Evolutionary conservation across 2,329 filamentous ascomycete genomes (phyloP).

Genomic region (Thelonectria discophora): DNA sequence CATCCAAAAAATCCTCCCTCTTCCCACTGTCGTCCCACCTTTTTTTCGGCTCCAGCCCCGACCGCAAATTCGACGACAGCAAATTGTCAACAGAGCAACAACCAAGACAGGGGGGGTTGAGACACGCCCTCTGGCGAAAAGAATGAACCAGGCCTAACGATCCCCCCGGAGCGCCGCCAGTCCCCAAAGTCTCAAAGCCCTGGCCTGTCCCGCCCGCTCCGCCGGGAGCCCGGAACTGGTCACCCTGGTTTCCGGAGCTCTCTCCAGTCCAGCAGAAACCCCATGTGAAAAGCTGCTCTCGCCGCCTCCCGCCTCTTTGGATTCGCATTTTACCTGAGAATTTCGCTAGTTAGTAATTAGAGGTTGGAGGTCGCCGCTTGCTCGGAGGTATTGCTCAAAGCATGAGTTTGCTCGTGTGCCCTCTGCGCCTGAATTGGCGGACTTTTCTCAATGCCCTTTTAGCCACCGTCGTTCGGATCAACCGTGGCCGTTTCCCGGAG

Average conservation of each 20-base stretch:
- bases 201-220: slow-evolving; percentile 15
- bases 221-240: slow-evolving; percentile 16
- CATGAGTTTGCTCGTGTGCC: too few relatives aligned
- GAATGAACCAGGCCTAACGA: slow-evolving; percentile 24
- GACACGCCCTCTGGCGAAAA: slow-evolving; percentile 26
- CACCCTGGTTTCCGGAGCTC: slow-evolving; percentile 16
- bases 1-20: slow-evolving; percentile 11
- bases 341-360: neutral
- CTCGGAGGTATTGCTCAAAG: too few relatives aligned
- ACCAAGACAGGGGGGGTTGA: slow-evolving; percentile 28
- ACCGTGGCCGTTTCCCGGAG: slow-evolving; percentile 18
- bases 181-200: slow-evolving; percentile 28
- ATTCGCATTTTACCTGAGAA: neutral
- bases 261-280: slow-evolving; percentile 10
- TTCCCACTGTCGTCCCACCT: slow-evolving; percentile 19
- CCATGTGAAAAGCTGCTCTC: slow-evolving; percentile 15
- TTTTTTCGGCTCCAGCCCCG: slow-evolving; percentile 6
- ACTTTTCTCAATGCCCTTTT: neutral
- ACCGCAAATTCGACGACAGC: slow-evolving; percentile 15
- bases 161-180: slow-evolving; percentile 32
- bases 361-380: too few relatives aligned
- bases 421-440: neutral
- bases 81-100: slow-evolving; percentile 2
- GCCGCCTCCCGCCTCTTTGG: slow-evolving; percentile 23
- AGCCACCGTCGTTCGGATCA: slow-evolving; percentile 15